A percentile compares a stretch with the other conserved stretches of the same genome.
These are phyloP conservation scores for Erodium trifolium DNA, from an alignment of 441 rosid genomes.

Conservation along the genomic window DNA sequence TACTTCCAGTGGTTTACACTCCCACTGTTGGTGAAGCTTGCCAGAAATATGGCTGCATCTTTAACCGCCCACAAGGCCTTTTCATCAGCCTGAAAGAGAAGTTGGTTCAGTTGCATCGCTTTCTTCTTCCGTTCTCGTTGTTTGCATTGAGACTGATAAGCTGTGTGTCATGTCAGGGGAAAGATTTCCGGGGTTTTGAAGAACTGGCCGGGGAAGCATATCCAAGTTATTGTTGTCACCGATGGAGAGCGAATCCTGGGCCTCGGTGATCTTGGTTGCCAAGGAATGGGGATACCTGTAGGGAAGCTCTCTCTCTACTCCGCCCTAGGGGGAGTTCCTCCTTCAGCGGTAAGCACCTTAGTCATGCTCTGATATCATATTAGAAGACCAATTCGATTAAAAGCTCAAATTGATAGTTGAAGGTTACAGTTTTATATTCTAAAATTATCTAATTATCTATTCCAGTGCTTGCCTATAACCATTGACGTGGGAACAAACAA, in stretches of 20 bases:
- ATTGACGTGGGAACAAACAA: slow-evolving; percentile 26
- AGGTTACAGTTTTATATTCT: no score
- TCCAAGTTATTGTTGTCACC: slow-evolving; percentile 93
- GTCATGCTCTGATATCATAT: no score
- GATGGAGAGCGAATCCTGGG: slow-evolving; percentile 75
- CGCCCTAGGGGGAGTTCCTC: slow-evolving; percentile 84
- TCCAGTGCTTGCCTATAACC: slow-evolving; percentile 81
- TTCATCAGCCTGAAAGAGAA: background rate
- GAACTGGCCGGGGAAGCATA: slow-evolving; percentile 82
- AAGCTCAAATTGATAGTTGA: no score
- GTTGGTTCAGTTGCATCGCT: background rate
- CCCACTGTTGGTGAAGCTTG: slow-evolving; percentile 98
- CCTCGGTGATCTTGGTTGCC: slow-evolving; percentile 95
- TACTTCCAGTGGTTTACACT: slow-evolving; percentile 91
- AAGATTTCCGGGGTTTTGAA: slow-evolving; percentile 77
- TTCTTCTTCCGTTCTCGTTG: slow-evolving; percentile 8
- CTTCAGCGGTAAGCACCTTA: slow-evolving; percentile 69
- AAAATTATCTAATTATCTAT: background rate
- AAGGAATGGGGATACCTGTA: slow-evolving; percentile 99
- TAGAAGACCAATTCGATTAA: no score
- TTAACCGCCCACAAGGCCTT: slow-evolving; percentile 26
- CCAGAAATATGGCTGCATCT: slow-evolving; percentile 93
- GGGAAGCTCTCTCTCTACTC: slow-evolving; percentile 89
- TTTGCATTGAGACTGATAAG: slow-evolving; percentile 9
- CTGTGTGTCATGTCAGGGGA: slow-evolving; percentile 36